phyloP scores from a whole-genome alignment of 345 rosid species.

The Xanthoceras sorbifolium region DNA sequence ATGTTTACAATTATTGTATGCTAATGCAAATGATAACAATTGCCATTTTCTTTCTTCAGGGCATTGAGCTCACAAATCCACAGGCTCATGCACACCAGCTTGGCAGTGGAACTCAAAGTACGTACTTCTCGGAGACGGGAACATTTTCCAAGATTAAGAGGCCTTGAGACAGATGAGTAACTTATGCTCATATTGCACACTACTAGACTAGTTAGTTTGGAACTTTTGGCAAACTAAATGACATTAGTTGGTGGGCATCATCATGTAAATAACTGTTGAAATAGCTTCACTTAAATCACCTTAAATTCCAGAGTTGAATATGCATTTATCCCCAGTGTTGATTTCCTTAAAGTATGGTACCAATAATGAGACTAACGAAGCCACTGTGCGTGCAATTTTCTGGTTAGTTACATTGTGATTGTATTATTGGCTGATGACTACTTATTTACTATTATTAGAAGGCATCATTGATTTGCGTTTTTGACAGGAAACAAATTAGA shows the following conservation, averaged over 20 bases:
- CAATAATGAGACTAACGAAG: background rate
- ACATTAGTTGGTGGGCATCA: background rate
- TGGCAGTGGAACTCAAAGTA: slow-evolving; percentile 90
- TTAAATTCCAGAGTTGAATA: background rate
- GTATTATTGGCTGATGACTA: too few species aligned
- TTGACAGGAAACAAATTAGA: too few species aligned
- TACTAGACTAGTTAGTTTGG: background rate
- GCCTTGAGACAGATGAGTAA: slow-evolving; percentile 29
- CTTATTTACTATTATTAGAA: too few species aligned
- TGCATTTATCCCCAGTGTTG: background rate
- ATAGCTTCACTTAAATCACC: background rate
- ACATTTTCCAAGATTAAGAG: slow-evolving; percentile 90
- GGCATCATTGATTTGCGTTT: too few species aligned
- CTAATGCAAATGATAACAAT: background rate
- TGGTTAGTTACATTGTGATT: background rate
- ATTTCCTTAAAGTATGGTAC: background rate
- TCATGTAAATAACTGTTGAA: slow-evolving; percentile 1
- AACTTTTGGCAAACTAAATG: background rate
- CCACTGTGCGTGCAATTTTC: background rate
- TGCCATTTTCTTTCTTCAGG: slow-evolving; percentile 41
- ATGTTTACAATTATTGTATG: too few species aligned
- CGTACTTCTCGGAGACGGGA: slow-evolving; percentile 91
- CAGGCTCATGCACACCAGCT: slow-evolving; percentile 78
- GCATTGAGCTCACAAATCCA: slow-evolving; percentile 89
- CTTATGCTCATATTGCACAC: background rate